A percentile compares a stretch with the other conserved stretches of the same genome.
Evolutionary conservation across 345 rosid species (phyloP).

Genomic region (Rhizophora mangle): DNA sequence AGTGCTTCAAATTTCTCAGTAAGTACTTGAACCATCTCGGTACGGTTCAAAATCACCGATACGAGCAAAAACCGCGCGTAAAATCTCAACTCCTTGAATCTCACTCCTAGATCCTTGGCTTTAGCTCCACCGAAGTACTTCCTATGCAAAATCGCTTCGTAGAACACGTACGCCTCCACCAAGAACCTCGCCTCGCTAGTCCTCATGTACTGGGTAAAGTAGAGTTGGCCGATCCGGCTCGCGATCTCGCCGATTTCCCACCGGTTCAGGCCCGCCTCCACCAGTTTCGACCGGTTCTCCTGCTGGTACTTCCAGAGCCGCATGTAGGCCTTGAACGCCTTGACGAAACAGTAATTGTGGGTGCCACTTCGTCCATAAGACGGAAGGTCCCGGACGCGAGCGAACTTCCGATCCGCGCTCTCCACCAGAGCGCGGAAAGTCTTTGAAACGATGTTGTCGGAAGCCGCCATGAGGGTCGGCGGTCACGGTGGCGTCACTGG

Average conservation of each 20-base stretch:
- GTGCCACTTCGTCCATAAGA: constrained; percentile 46
- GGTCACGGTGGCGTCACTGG: not conserved
- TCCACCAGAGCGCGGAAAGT: constrained; percentile 75
- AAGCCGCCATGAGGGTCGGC: constrained; percentile 30
- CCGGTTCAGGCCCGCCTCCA: constrained; percentile 74
- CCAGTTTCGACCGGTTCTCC: constrained; percentile 60
- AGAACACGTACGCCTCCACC: constrained; percentile 83
- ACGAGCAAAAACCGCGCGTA: constrained; percentile 87
- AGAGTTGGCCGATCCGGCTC: constrained; percentile 97
- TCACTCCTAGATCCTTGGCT: constrained; percentile 62
- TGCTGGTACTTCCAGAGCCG: constrained; percentile 97
- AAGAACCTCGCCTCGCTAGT: constrained; percentile 82
- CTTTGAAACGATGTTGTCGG: constrained; percentile 41
- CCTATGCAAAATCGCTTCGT: constrained; percentile 79
- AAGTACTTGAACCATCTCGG: constrained; percentile 50
- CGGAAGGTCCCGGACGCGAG: constrained; percentile 79
- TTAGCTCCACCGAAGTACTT: constrained; percentile 67
- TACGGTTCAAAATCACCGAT: constrained; percentile 62
- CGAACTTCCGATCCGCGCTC: constrained; percentile 91
- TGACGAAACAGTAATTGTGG: constrained; percentile 57
- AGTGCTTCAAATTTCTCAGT: constrained; percentile 28
- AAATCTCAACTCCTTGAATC: constrained; percentile 84
- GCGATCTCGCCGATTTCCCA: constrained; percentile 99
- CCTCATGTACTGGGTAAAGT: constrained; percentile 91
- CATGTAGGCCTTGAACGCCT: constrained; percentile 94